phyloP scores from a whole-genome alignment of 805 yeast species.

The Blastobotrys peoriensis region DNA sequence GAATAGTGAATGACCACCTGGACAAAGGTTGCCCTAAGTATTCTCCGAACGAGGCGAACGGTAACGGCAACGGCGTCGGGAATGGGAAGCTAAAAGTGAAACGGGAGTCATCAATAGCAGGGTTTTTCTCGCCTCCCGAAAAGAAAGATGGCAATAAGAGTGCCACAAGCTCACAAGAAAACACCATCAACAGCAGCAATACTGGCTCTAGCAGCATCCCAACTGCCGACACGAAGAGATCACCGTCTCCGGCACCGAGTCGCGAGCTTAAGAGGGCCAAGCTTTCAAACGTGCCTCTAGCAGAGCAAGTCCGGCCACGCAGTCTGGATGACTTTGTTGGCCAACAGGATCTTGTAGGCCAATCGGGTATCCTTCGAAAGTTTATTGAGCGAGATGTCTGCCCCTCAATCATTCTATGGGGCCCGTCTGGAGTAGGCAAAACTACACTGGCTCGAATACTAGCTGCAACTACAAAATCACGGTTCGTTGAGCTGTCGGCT shows the following conservation, averaged over 20 bases:
- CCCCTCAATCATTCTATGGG: constrained; percentile 89
- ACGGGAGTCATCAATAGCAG: constrained; percentile 28
- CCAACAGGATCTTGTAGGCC: constrained; percentile 69
- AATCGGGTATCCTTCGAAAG: constrained; percentile 55
- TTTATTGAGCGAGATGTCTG: constrained; percentile 45
- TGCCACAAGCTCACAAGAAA: neutral
- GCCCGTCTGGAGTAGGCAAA: constrained; percentile 95
- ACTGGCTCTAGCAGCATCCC: neutral
- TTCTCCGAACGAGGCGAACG: constrained; percentile 1
- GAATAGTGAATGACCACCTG: constrained; percentile 28
- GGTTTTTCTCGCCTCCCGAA: constrained; percentile 29
- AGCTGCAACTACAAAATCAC: constrained; percentile 38
- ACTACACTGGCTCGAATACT: constrained; percentile 78
- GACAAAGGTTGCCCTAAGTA: constrained; percentile 34
- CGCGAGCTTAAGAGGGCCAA: constrained; percentile 1
- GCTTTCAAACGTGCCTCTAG: constrained; percentile 43
- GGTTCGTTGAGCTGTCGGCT: constrained; percentile 79
- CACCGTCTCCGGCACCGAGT: neutral
- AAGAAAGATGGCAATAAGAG: neutral
- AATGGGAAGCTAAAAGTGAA: neutral
- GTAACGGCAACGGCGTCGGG: too few species aligned
- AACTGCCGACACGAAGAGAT: neutral
- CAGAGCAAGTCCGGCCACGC: constrained; percentile 79
- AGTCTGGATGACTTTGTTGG: constrained; percentile 71
- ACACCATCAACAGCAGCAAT: neutral